Evolutionary conservation across 164 flowering plant species (phyloP).

Genomic region (Macadamia tetraphylla): DNA sequence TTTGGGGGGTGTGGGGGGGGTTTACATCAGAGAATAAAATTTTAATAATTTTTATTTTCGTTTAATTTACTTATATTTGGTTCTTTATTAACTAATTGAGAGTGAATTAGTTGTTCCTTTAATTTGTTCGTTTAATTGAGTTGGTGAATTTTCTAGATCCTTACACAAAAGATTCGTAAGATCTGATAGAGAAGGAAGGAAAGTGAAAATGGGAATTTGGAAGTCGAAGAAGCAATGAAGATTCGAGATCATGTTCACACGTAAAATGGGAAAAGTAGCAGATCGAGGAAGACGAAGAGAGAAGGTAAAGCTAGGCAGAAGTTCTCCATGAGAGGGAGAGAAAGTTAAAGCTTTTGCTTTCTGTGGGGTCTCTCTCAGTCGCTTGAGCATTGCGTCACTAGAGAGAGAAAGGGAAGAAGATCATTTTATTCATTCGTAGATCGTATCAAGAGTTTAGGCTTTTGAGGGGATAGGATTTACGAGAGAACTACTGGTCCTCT

Average conservation of each 20-base stretch:
- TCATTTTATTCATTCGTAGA: too few species aligned
- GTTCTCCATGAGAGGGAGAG: not conserved
- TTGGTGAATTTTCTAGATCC: not conserved
- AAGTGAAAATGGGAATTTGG: constrained; percentile 9
- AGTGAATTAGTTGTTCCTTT: too few species aligned
- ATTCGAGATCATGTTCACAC: constrained; percentile 8
- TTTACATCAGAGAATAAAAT: constrained; percentile 16
- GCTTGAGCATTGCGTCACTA: too few species aligned
- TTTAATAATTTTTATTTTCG: not conserved
- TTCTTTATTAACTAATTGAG: not conserved
- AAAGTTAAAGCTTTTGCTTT: not conserved
- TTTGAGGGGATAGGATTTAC: too few species aligned
- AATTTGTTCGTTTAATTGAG: not conserved
- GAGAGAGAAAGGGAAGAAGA: too few species aligned
- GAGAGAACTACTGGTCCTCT: too few species aligned
- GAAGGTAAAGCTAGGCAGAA: not conserved
- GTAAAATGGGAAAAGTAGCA: not conserved
- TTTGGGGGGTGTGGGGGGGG: constrained; percentile 26
- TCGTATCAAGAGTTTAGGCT: too few species aligned
- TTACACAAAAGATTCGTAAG: not conserved
- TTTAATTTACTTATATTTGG: not conserved
- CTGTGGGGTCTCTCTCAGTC: not conserved
- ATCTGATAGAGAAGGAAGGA: not conserved
- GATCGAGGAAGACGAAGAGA: not conserved
- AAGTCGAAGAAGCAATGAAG: constrained; percentile 15